Conservation (phyloP, 192 early-diverging fungal species). For the Piromyces finnis region DNA sequence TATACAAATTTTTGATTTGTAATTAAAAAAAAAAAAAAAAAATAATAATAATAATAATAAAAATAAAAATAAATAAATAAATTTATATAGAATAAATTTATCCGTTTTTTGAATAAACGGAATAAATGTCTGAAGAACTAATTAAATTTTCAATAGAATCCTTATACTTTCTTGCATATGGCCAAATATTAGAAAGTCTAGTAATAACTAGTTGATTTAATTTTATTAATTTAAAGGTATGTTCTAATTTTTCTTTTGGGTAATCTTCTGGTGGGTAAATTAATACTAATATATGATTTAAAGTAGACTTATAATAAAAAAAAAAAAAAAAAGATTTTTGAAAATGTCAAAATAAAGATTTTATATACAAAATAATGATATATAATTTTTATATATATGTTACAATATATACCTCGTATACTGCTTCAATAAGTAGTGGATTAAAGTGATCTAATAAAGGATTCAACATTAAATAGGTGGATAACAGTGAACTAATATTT, state of each 20-base stretch:
- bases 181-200: background rate
- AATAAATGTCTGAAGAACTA: background rate
- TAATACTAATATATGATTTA: background rate
- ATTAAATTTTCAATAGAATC: background rate
- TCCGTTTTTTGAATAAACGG: background rate
- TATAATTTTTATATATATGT: no score
- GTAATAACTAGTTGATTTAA: background rate
- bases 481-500: background rate
- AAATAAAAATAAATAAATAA: no score
- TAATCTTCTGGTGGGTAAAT: background rate
- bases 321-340: no score
- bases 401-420: background rate
- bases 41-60: no score
- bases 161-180: background rate
- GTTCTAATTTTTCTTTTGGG: background rate
- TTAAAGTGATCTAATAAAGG: background rate
- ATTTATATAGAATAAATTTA: no score
- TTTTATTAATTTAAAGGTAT: background rate
- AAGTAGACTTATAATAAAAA: background rate
- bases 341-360: no score
- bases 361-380: no score
- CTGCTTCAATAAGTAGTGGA: background rate
- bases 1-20: no score
- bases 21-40: no score
- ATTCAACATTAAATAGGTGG: background rate